Conservation (phyloP, 2,329 filamentous ascomycete genomes). For the Exophiala viscosa region DNA sequence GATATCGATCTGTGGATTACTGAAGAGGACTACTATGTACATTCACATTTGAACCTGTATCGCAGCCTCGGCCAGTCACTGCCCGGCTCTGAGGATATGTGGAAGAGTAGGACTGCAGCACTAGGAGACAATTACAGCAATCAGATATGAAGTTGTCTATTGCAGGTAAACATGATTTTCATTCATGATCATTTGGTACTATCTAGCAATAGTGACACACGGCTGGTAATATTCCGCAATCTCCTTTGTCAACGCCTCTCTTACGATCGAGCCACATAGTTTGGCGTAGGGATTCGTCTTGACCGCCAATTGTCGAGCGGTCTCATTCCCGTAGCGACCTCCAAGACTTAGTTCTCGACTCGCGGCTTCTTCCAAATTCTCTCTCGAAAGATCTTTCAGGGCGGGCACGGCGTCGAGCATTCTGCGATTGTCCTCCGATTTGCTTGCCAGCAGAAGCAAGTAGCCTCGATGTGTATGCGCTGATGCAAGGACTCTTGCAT, state of each 20-base stretch:
- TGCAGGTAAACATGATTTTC: neutral
- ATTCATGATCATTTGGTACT: neutral
- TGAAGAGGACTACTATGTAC: too few relatives aligned
- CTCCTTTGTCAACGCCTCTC: constrained; percentile 57
- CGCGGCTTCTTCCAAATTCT: constrained; percentile 53
- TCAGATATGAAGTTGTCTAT: too few relatives aligned
- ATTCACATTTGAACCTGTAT: too few relatives aligned
- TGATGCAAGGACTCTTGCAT: constrained; percentile 51
- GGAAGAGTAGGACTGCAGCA: too few relatives aligned
- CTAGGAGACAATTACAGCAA: too few relatives aligned
- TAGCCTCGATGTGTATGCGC: constrained; percentile 55
- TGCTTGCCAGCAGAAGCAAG: constrained; percentile 39
- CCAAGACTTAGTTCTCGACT: constrained; percentile 54
- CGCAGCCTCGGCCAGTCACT: too few relatives aligned
- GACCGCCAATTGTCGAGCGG: constrained; percentile 56
- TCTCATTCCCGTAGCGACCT: constrained; percentile 54
- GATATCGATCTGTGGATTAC: too few relatives aligned
- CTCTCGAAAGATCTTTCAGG: constrained; percentile 30
- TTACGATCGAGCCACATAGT: constrained; percentile 60
- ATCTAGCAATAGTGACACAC: neutral
- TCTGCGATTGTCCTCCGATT: constrained; percentile 22
- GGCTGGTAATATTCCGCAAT: constrained; percentile 33
- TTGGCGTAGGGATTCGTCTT: constrained; percentile 61
- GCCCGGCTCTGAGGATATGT: too few relatives aligned
- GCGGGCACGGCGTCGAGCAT: constrained; percentile 27